Evolutionary conservation across 2,329 filamentous ascomycete genomes (phyloP).

Genomic region (Colletotrichum chrysophilum): DNA sequence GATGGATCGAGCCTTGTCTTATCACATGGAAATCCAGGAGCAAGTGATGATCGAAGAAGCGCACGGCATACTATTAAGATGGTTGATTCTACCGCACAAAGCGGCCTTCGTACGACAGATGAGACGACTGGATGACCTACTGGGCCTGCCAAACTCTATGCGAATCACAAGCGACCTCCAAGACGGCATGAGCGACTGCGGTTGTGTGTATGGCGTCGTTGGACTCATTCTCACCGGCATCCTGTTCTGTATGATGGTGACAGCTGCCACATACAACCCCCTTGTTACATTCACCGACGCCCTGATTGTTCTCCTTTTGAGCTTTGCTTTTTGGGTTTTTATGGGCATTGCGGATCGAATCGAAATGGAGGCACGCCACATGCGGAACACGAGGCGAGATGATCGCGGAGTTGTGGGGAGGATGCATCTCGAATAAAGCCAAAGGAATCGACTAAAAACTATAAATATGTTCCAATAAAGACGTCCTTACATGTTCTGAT

Average conservation of each 20-base stretch:
- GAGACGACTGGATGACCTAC: background rate
- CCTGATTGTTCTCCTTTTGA: background rate
- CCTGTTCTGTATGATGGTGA: background rate
- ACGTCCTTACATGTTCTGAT: too few species aligned
- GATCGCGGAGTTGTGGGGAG: background rate
- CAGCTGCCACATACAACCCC: background rate
- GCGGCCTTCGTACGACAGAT: background rate
- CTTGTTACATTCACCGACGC: background rate
- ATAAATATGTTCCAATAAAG: too few species aligned
- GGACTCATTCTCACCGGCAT: background rate
- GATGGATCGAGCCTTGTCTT: background rate
- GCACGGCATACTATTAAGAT: background rate
- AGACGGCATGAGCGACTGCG: background rate
- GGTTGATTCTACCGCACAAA: background rate
- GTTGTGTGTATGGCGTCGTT: background rate
- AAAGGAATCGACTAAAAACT: too few species aligned
- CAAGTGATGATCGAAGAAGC: background rate
- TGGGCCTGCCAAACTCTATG: background rate
- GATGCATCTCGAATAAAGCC: background rate
- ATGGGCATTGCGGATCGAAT: background rate
- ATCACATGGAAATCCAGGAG: background rate
- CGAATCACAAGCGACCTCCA: background rate
- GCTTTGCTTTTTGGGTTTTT: background rate
- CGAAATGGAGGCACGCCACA: background rate
- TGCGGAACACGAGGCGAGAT: background rate